A percentile compares a stretch with the other conserved stretches of the same genome.
phyloP scores from a whole-genome alignment of 345 rosid genomes.

The Populus nigra region DNA sequence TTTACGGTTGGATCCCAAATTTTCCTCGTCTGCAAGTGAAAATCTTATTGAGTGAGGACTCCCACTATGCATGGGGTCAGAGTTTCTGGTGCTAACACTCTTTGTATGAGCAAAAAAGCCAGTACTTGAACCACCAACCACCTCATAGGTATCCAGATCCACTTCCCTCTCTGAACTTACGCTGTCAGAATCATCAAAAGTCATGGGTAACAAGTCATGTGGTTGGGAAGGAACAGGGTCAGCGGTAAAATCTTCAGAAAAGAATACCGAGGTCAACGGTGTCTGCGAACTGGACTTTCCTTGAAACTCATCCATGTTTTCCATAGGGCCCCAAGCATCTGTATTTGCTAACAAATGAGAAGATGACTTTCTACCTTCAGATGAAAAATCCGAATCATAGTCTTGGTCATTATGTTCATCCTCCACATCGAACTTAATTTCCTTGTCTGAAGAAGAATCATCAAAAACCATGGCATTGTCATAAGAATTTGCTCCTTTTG shows the following conservation, averaged over 20 bases:
- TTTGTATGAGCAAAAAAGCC: background rate
- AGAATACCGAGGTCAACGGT: constrained; percentile 35
- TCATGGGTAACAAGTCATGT: constrained; percentile 39
- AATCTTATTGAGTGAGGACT: constrained; percentile 1
- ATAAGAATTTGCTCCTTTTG: constrained; percentile 24
- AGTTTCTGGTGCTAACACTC: constrained; percentile 15
- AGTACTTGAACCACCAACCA: constrained; percentile 12
- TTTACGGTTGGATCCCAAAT: constrained; percentile 3
- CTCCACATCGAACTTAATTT: constrained; percentile 41
- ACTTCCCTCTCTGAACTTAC: constrained; percentile 20
- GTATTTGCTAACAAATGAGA: constrained; percentile 29
- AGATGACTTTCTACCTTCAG: constrained; percentile 37
- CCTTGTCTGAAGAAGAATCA: constrained; percentile 57
- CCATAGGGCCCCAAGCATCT: constrained; percentile 34
- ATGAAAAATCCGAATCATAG: constrained; percentile 31
- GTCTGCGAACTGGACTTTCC: constrained; percentile 35
- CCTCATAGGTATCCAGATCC: constrained; percentile 16
- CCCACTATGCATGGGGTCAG: constrained; percentile 7
- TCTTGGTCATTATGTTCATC: constrained; percentile 26
- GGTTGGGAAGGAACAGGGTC: constrained; percentile 40
- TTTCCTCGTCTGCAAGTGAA: constrained; percentile 10
- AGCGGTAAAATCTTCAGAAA: constrained; percentile 40
- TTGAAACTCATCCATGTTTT: constrained; percentile 16
- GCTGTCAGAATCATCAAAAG: constrained; percentile 51
- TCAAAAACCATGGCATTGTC: constrained; percentile 54